Conservation (phyloP, 345 rosid genomes). For the Acer saccharum region DNA sequence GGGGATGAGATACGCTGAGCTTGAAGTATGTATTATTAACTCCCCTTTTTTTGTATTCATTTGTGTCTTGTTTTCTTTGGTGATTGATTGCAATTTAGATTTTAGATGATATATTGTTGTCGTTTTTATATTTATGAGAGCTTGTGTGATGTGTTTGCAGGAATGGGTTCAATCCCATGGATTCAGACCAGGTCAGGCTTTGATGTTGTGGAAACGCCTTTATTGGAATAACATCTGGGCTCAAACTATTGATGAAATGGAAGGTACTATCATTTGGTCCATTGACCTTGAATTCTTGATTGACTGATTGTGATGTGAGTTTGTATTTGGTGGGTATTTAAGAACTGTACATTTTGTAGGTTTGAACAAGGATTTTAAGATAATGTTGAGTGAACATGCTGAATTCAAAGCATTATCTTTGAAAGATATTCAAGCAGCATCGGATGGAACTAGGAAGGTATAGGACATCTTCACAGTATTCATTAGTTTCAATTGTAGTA, state of each 20-base stretch:
- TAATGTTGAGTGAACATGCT: conserved; percentile 64
- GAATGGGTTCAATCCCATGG: conserved; percentile 88
- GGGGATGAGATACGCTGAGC: conserved; percentile 67
- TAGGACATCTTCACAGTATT: conserved; percentile 5
- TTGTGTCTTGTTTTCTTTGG: background rate
- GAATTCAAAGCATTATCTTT: conserved; percentile 66
- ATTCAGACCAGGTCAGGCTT: conserved; percentile 87
- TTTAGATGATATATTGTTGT: background rate
- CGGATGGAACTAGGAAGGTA: conserved; percentile 94
- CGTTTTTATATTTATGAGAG: conserved; percentile 1
- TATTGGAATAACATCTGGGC: conserved; percentile 82
- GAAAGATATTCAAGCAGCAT: conserved; percentile 65
- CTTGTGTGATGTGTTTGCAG: conserved; percentile 34
- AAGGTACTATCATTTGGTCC: conserved; percentile 48
- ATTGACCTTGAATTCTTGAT: background rate
- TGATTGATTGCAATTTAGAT: background rate
- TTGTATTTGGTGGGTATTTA: background rate
- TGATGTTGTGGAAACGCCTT: conserved; percentile 95
- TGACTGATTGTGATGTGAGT: background rate
- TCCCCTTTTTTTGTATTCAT: background rate
- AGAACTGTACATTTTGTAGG: conserved; percentile 37
- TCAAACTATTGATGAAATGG: conserved; percentile 52
- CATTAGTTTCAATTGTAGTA: conserved; percentile 1
- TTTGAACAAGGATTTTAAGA: conserved; percentile 85
- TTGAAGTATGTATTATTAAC: conserved; percentile 51